Evolutionary conservation across 192 early-diverging fungal species (phyloP).

Genomic region (Backusella tuberculispora): DNA sequence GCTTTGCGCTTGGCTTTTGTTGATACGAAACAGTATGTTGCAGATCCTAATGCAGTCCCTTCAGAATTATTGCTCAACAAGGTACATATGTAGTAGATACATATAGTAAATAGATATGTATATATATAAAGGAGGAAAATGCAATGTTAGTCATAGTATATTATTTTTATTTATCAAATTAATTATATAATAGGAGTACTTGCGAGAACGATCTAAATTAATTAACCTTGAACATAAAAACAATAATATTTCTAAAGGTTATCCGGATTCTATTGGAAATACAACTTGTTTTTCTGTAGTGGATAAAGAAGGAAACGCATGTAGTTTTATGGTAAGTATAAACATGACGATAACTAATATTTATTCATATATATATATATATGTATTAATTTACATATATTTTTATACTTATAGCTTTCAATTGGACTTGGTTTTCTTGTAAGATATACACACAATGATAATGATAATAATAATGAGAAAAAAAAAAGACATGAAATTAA

Average conservation of each 20-base stretch:
- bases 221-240: slow-evolving; percentile 55
- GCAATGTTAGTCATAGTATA: not conserved
- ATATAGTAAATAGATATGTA: no score
- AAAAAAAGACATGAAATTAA: no score
- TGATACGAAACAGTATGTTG: slow-evolving; percentile 62
- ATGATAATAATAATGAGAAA: no score
- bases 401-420: no score
- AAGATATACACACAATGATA: no score
- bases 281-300: slow-evolving; percentile 78
- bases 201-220: slow-evolving; percentile 55
- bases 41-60: slow-evolving; percentile 64
- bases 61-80: slow-evolving; percentile 56
- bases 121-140: not conserved
- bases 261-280: slow-evolving; percentile 63
- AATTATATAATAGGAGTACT: slow-evolving; percentile 45
- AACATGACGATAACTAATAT: not conserved
- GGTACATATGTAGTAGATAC: no score
- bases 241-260: slow-evolving; percentile 53
- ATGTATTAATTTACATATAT: no score
- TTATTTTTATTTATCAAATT: not conserved
- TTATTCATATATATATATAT: not conserved
- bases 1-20: slow-evolving; percentile 76
- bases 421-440: no score
- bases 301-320: slow-evolving; percentile 79
- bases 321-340: slow-evolving; percentile 67